Evolutionary conservation across 495 filamentous ascomycete species (phyloP).

Genomic region (Lasiosphaeriaceae sp.): DNA sequence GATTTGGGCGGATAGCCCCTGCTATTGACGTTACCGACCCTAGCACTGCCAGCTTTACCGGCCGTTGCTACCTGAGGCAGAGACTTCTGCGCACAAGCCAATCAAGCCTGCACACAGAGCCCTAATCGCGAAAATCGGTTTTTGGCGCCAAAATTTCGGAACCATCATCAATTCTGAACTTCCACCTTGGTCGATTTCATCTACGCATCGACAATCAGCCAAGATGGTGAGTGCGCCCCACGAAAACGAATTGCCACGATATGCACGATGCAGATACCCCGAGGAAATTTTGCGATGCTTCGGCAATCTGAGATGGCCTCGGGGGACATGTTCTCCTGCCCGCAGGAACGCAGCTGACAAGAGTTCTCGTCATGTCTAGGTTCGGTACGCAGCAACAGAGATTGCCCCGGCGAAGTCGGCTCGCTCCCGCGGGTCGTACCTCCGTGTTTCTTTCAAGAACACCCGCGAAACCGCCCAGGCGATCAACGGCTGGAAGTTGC

Average conservation of each 20-base stretch:
- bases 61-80: conserved; percentile 17
- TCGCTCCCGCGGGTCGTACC: conserved; percentile 94
- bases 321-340: neutral
- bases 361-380: conserved; percentile 51
- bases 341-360: conserved; percentile 30
- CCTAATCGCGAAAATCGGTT: conserved; percentile 36
- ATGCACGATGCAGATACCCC: neutral
- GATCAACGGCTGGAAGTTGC: conserved; percentile 98
- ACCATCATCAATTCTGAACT: conserved; percentile 26
- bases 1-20: neutral
- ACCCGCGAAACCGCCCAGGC: conserved; percentile 98
- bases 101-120: conserved; percentile 29
- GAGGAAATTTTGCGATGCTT: neutral
- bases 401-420: conserved; percentile 89
- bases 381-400: conserved; percentile 94
- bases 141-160: conserved; percentile 33
- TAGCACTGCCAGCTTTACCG: conserved; percentile 9
- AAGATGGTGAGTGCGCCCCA: conserved; percentile 36
- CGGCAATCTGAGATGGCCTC: neutral
- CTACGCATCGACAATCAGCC: conserved; percentile 32
- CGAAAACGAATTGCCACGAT: conserved; percentile 9
- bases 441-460: conserved; percentile 99
- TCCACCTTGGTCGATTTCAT: conserved; percentile 32
- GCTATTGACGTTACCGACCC: conserved; percentile 2
- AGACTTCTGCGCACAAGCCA: conserved; percentile 21